phyloP scores from a whole-genome alignment of 1,284 basidiomycete genomes.

The Melampsora americana region DNA sequence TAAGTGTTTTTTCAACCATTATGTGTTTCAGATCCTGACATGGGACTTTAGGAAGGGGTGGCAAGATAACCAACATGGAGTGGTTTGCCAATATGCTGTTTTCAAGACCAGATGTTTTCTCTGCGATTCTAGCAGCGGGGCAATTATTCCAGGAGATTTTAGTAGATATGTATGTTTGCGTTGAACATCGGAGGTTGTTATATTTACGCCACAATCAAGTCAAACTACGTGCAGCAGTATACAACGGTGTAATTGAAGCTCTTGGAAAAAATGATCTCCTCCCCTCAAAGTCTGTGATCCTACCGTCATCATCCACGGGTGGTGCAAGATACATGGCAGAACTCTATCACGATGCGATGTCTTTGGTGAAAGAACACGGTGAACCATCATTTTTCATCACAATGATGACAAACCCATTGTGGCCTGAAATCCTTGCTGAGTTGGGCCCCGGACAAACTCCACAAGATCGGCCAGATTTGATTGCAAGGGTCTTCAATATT shows the following conservation, averaged over 20 bases:
- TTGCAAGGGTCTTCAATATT: neutral
- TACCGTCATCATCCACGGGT: constrained; percentile 55
- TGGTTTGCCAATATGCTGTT: neutral
- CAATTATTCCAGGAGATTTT: neutral
- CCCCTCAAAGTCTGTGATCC: constrained; percentile 49
- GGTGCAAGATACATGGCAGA: constrained; percentile 54
- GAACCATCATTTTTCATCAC: constrained; percentile 56
- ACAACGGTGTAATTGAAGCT: neutral
- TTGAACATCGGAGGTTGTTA: neutral
- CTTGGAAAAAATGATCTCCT: constrained; percentile 18
- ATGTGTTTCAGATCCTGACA: no score
- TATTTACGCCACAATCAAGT: neutral
- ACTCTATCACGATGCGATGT: constrained; percentile 55
- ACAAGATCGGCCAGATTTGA: constrained; percentile 2
- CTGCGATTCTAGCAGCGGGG: neutral
- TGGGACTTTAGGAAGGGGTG: no score
- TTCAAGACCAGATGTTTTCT: neutral
- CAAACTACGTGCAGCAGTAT: neutral
- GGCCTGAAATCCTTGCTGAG: constrained; percentile 53
- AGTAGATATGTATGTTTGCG: constrained; percentile 4
- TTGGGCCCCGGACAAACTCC: neutral
- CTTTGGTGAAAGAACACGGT: constrained; percentile 52
- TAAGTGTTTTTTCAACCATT: neutral
- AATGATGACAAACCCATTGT: constrained; percentile 56
- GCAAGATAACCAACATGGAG: neutral